Base-by-base conservation (phyloP, 2,329 filamentous ascomycete species). In the Fusarium robinianum region DNA sequence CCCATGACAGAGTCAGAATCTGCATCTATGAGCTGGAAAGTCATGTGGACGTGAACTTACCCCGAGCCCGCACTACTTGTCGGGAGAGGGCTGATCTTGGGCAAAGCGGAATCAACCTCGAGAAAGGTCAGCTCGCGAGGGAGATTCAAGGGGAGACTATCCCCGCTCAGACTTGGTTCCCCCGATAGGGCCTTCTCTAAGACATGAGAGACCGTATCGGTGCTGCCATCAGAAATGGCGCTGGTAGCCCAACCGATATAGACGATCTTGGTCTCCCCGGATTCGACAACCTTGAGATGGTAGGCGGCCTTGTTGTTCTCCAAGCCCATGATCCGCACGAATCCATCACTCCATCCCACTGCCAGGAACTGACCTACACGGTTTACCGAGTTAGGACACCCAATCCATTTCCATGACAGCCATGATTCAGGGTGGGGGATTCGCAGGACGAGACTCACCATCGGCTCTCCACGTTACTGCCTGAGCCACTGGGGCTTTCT, bases 221-320 rank as follows among this genome's bases (percentile, higher is more conserved):
- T 45, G 5, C 52, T 57, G 25, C 61, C 68, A 14, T 67, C 65
- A 11, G 67, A 60, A 38, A 71, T 68, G 17, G 37, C 59, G 54
- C 76, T 79, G 51, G 69, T 72, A 9, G 73, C 67, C 79, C 79
- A 81, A 42, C 72, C 74, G 44, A 81, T 77, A 46, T 75, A 73
- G n/a, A 71, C 72, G 53, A 81, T 75, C 55, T 55, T 70, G 30
- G 64, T 64, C 30, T 68, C 68, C 49, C 62, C 58, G 26, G 67
- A 68, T 33, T 72, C 73, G 59, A 71, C 75, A 41, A 84, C 70
- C 11, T 69, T 69, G 60, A 88, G 85, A 60, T 87, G 81, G 65
- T 94, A 87, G 14, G 90, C 83, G 9, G 86, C 81, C 68, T 92
- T 95, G 66, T 84, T 87, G 58, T 83, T 91, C 65, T 94, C 90